Evolutionary conservation across 23 red algal genomes (phyloP).

Genomic region (Agarophyton chilense): DNA sequence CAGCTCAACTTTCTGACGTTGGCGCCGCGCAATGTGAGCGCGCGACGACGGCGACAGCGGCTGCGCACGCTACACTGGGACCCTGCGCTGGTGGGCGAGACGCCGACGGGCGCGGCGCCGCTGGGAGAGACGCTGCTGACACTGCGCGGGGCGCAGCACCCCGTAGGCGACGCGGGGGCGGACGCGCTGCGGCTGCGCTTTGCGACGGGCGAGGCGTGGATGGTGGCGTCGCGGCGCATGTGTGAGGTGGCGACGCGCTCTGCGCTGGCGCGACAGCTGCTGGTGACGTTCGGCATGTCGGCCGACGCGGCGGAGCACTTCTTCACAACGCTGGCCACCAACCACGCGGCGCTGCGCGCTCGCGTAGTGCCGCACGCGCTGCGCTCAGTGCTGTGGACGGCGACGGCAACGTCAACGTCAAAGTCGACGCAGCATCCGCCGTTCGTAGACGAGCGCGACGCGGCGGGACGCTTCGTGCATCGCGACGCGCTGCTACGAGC

Average conservation of each 20-base stretch:
- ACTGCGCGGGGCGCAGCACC: neutral
- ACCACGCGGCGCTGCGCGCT: slow-evolving; percentile 43
- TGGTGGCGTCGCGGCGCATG: slow-evolving; percentile 71
- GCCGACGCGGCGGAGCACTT: slow-evolving; percentile 81
- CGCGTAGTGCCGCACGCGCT: slow-evolving; percentile 50
- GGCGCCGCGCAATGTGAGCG: neutral
- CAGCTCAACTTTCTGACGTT: slow-evolving; percentile 63
- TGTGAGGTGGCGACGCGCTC: slow-evolving; percentile 39
- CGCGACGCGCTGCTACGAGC: neutral
- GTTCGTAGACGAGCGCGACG: slow-evolving; percentile 47
- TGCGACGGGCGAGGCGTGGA: slow-evolving; percentile 83
- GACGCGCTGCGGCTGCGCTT: slow-evolving; percentile 55
- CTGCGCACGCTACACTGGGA: slow-evolving; percentile 43
- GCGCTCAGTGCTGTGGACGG: slow-evolving; percentile 67
- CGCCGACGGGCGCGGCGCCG: too few species aligned
- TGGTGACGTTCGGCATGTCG: slow-evolving; percentile 67
- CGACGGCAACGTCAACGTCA: slow-evolving; percentile 40
- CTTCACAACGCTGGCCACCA: slow-evolving; percentile 69
- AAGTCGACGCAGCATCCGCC: slow-evolving; percentile 85
- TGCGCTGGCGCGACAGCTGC: slow-evolving; percentile 63
- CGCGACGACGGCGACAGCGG: slow-evolving; percentile 21
- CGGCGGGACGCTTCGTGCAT: neutral
- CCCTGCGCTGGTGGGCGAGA: slow-evolving; percentile 16
- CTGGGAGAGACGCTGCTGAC: neutral
- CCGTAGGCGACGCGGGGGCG: neutral